Percentiles rank a stretch among this genome's conserved stretches.
These are phyloP conservation scores for Sporodiniella umbellata DNA, from an alignment of 371 early-diverging fungal species.

Conservation along the genomic window DNA sequence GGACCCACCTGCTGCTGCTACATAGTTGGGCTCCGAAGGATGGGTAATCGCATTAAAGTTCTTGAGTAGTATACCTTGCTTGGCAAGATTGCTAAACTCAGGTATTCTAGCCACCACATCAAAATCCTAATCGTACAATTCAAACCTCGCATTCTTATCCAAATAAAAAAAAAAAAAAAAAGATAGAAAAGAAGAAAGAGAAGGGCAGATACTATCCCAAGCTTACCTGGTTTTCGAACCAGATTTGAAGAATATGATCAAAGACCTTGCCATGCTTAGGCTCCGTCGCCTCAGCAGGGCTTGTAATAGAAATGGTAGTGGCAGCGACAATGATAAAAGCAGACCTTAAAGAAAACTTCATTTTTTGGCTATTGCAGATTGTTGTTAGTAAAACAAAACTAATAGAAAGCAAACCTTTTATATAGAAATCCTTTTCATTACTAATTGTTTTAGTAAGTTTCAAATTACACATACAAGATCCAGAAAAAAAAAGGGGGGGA, in stretches of 20 bases:
- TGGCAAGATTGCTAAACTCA: slow-evolving; percentile 12
- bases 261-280: slow-evolving; percentile 30
- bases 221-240: slow-evolving; percentile 36
- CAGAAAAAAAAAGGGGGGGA: not conserved
- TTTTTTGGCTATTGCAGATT: not conserved
- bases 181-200: too few species aligned
- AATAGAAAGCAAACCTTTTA: too few species aligned
- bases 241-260: slow-evolving; percentile 33
- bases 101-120: slow-evolving; percentile 11
- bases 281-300: not conserved
- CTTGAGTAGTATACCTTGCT: slow-evolving; percentile 39
- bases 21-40: slow-evolving; percentile 51
- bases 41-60: slow-evolving; percentile 49
- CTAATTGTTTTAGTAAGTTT: too few species aligned
- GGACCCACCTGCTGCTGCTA: slow-evolving; percentile 31
- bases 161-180: too few species aligned
- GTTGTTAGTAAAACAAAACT: not conserved
- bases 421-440: too few species aligned
- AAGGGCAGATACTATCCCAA: not conserved
- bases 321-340: not conserved
- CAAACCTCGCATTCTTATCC: too few species aligned
- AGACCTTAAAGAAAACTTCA: not conserved
- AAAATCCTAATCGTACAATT: slow-evolving; percentile 15
- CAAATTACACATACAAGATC: too few species aligned
- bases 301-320: not conserved